These are phyloP conservation scores for Gonapodya sp. DNA, from an alignment of 192 early-diverging fungal species.

Conservation along the genomic window DNA sequence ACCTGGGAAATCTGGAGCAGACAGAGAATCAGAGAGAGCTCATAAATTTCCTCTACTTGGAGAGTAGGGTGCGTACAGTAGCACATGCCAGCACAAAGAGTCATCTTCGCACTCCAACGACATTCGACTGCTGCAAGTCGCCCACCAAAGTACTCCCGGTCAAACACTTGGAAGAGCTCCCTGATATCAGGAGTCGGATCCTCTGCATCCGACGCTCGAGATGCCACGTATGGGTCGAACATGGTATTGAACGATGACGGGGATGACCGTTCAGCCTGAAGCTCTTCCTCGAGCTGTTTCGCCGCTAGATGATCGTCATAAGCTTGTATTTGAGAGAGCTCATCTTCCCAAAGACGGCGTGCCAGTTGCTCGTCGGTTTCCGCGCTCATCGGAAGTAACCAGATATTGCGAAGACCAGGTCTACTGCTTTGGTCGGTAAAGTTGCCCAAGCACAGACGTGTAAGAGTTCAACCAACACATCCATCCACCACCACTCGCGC, in stretches of 20 bases:
- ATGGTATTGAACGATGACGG: not conserved
- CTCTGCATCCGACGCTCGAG: not conserved
- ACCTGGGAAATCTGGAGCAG: constrained; percentile 19
- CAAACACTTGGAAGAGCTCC: constrained; percentile 17
- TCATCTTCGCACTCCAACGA: constrained; percentile 45
- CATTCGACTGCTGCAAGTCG: constrained; percentile 44
- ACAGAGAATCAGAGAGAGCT: not conserved
- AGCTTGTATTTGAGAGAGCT: not conserved
- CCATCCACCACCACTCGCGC: too few relatives aligned
- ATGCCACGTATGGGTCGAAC: not conserved
- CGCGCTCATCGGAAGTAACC: too few relatives aligned
- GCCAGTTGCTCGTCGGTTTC: too few relatives aligned
- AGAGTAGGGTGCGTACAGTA: constrained; percentile 17
- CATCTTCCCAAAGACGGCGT: not conserved
- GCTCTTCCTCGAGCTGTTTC: not conserved
- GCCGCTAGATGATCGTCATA: not conserved
- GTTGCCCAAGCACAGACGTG: too few relatives aligned
- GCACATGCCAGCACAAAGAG: constrained; percentile 52
- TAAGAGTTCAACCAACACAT: too few relatives aligned
- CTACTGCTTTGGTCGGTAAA: too few relatives aligned
- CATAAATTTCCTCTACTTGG: not conserved
- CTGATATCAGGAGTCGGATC: not conserved
- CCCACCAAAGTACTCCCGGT: constrained; percentile 34
- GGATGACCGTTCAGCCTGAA: not conserved
- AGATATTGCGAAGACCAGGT: too few relatives aligned